Base-by-base conservation (phyloP, 148 eudicot species). In the Camellia japonica region DNA sequence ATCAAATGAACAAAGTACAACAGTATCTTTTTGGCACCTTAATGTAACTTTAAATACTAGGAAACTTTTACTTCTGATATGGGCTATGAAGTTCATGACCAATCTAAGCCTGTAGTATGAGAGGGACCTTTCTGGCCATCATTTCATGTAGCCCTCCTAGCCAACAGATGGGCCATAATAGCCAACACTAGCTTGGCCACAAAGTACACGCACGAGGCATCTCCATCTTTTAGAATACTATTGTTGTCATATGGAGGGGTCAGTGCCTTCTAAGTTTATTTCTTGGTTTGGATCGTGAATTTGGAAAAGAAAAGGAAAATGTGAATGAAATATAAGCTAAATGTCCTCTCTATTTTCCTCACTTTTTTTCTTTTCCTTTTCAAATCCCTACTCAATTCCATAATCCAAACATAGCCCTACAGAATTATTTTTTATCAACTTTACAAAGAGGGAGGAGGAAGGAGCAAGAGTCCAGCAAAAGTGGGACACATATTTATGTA, bases 41-140 rank as follows among this genome's bases (percentile, higher is more conserved):
- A 49, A 49, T 49, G 6, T 49, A 49, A 49, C 52, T 49, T 49
- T 5, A 49, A 49, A 49, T 7, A 49, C 2, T 5, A 49, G 52
- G 7, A 49, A 49, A 7, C 52, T 49, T 49, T 49, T 49, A 49
- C 52, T 49, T 1, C 38, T 30, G 38, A 30, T 42, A 68, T 41
- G 47, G n/a, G 15, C 71, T 4, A 42, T 68, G 71, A 14, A 68
- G 51, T 38, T 68, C 71, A 42, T 41, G 71, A 68, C 46, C 46
- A 7, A 68, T 43, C 71, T 43, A 20, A 38, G 71, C 51, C 70
- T 67, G 46, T 67, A 42, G 71, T 68, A 4, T 13, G 44, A 68
- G 66, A 62, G 30, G 66, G 66, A 62, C 66, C 66, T 68, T 68
- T 68, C 71, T 68, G 71, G 44, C 47, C 51, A 68, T 68, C 19